Evolutionary conservation across 441 rosid genomes (phyloP).

Genomic region (Syzygium malaccense): DNA sequence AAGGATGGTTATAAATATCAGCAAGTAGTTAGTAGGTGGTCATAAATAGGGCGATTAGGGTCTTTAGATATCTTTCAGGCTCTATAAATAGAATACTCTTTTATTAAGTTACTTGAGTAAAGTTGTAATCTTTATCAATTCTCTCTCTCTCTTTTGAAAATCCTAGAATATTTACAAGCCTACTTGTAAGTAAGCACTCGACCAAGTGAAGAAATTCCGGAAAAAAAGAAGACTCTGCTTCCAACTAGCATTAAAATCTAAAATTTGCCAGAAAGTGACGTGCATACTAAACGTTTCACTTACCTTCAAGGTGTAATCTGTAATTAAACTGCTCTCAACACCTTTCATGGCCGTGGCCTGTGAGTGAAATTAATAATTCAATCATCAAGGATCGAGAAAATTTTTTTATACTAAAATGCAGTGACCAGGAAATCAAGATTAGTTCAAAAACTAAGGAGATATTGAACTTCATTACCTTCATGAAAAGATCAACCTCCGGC

Average conservation of each 20-base stretch:
- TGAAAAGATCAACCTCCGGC: constrained; percentile 63
- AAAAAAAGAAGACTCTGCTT: background rate
- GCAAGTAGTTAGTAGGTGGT: background rate
- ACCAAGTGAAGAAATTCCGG: background rate
- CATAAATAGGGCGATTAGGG: background rate
- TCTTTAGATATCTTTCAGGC: background rate
- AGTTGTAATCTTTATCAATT: background rate
- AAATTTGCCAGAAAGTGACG: background rate
- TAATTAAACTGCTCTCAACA: constrained; percentile 48
- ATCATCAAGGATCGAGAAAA: background rate
- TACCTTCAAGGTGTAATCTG: constrained; percentile 66
- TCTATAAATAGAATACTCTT: background rate
- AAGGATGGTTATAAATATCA: background rate
- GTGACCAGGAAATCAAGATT: background rate
- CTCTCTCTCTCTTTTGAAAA: background rate
- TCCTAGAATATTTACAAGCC: background rate
- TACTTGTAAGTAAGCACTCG: background rate
- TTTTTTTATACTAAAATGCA: background rate
- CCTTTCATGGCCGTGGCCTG: constrained; percentile 69
- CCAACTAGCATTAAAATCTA: background rate
- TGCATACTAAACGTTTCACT: background rate
- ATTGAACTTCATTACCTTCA: constrained; percentile 30
- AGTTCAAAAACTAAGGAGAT: background rate
- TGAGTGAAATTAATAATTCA: background rate
- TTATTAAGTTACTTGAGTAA: background rate